Base-by-base conservation (phyloP, 2,329 filamentous ascomycete species). In the Camillea tinctor region DNA sequence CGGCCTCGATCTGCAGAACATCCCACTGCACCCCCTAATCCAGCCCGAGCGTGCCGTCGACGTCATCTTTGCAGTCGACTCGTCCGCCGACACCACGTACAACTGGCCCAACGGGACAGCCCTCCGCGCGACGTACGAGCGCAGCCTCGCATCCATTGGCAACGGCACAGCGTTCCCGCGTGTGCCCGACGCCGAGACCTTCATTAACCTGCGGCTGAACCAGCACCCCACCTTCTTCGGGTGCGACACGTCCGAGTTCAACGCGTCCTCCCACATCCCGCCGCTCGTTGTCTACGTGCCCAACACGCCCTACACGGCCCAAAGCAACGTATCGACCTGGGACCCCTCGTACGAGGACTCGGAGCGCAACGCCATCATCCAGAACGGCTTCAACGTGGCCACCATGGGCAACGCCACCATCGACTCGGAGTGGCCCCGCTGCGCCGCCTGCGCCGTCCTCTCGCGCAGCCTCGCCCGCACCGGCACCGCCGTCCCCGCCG, bases 201-300 rank as follows among this genome's bases (percentile, higher is more conserved):
- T 95, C 71, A 79, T 94, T 65, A 93, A 93, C 72, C 80, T 91
- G 0, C 88, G 89, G 3, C 78, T 94, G 5, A 94, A 93, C 80
- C 84, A 80, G 60, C 82, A 81, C 4, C 92, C 91, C 0, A 89
- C 88, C 1, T 93, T 95, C 80, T 95, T 95, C 71, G 91, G 91
- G 51, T 95, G 91, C 75, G 78, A 92, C 71, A 80, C 80, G 40
- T 79, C 78, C 55, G 92, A 93, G 74, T 80, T 85, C 54, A 64
- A 72, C 0, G 55, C 57, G 36, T 44, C 36, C 13, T 44, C 36
- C 13, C 60, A 61, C 50, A 61, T 71, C 54, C 72, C 72, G 0
- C 92, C 93, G 0, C 76, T 97, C 1, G 79, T 97, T 63, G 91
- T 97, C 64, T 99, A 99, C 78, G 75, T 98, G 52, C 92, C 95